These are phyloP conservation scores for Crithidia brevicula DNA, from an alignment of 208 protist genomes.

Conservation along the genomic window DNA sequence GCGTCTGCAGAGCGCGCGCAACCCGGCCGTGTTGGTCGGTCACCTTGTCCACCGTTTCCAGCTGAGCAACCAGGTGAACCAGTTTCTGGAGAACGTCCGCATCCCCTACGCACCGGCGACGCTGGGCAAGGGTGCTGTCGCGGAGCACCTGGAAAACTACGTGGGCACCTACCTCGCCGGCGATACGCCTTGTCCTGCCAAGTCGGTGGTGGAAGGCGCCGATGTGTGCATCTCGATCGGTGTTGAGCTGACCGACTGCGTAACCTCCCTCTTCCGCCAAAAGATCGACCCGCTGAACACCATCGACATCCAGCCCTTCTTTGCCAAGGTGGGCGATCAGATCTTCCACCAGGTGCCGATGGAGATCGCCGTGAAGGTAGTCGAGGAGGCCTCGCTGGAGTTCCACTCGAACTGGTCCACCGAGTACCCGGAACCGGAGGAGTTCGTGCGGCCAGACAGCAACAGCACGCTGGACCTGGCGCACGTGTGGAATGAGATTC, in stretches of 20 bases:
- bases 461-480: slow-evolving; percentile 27
- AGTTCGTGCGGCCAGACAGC: slow-evolving; percentile 15
- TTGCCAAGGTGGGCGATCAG: slow-evolving; percentile 39
- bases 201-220: slow-evolving; percentile 42
- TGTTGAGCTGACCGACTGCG: slow-evolving; percentile 47
- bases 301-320: slow-evolving; percentile 62
- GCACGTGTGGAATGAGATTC: slow-evolving; percentile 61
- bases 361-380: slow-evolving; percentile 36
- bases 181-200: slow-evolving; percentile 24
- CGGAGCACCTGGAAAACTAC: slow-evolving; percentile 51
- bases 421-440: slow-evolving; percentile 38
- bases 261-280: slow-evolving; percentile 40
- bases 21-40: slow-evolving; percentile 44
- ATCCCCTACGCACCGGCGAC: slow-evolving; percentile 46
- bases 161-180: slow-evolving; percentile 56
- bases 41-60: slow-evolving; percentile 48
- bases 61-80: slow-evolving; percentile 28
- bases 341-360: slow-evolving; percentile 55
- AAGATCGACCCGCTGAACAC: slow-evolving; percentile 43
- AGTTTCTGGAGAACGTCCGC: slow-evolving; percentile 43
- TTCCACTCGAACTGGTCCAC: slow-evolving; percentile 44
- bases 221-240: slow-evolving; percentile 54
- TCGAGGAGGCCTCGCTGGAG: slow-evolving; percentile 41
- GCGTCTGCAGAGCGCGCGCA: slow-evolving; percentile 20
- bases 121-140: slow-evolving; percentile 52